phyloP scores from a whole-genome alignment of 2,329 filamentous ascomycete species.

The Thelonectria blattea region DNA sequence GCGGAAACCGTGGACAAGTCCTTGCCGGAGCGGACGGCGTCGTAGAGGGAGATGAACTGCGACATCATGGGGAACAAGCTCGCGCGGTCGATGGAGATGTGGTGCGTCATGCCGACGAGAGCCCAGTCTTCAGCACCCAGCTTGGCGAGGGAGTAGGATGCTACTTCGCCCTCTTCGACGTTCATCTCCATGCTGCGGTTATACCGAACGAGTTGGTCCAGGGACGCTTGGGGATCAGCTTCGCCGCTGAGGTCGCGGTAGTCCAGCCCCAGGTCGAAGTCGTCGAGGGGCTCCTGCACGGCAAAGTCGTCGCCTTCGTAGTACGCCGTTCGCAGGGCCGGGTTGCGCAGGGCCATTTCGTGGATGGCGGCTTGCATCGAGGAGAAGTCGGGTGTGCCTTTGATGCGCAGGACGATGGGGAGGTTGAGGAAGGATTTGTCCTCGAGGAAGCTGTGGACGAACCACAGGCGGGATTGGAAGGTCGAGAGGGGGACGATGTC shows the following conservation, averaged over 20 bases:
- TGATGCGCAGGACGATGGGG: constrained; percentile 33
- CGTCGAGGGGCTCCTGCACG: constrained; percentile 31
- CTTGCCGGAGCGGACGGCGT: constrained; percentile 26
- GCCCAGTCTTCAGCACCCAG: constrained; percentile 31
- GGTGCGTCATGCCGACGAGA: constrained; percentile 32
- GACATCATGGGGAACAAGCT: constrained; percentile 34
- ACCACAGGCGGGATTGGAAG: constrained; percentile 38
- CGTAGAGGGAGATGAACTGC: constrained; percentile 33
- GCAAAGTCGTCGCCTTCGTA: constrained; percentile 34
- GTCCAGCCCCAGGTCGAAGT: constrained; percentile 30
- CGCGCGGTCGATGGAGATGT: constrained; percentile 35
- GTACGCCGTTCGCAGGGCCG: constrained; percentile 31
- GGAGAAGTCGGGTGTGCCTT: constrained; percentile 29
- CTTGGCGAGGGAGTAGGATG: constrained; percentile 29
- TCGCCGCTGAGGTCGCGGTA: constrained; percentile 27
- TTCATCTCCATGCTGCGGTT: constrained; percentile 35
- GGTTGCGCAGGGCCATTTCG: constrained; percentile 33
- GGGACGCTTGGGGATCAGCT: constrained; percentile 17
- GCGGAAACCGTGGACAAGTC: constrained; percentile 29
- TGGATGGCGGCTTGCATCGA: constrained; percentile 27
- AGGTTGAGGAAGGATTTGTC: constrained; percentile 36
- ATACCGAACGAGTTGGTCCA: constrained; percentile 27
- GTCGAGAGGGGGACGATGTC: constrained; percentile 32
- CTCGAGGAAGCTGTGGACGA: constrained; percentile 35
- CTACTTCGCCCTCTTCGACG: constrained; percentile 32